Base-by-base conservation (phyloP, 345 rosid genomes). In the Pugionium dolabratum region DNA sequence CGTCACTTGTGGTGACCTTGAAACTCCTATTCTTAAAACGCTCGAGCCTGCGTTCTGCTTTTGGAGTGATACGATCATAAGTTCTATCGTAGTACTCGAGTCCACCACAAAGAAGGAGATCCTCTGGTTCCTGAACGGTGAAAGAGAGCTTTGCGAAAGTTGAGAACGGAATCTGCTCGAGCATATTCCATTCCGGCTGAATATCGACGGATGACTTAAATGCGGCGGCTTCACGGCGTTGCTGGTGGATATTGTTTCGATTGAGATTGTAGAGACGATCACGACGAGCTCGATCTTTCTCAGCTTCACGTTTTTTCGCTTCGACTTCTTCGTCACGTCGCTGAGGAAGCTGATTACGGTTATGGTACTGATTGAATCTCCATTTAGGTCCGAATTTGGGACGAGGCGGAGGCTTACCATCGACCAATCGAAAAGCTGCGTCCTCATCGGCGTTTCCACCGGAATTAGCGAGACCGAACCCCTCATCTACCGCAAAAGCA, bases 131-230 rank as follows among this genome's bases (percentile, higher is more conserved):
- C 0, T 88, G 72, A 1, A 82, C 97, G 0, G 90, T 37, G 64
- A 85, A 91, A 0, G 96, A 86, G 1, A 94, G 83, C 76, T 94
- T 91, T 2, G 95, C 82, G 81, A 94, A 91, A 4, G 88, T 83
- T 0, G 96, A 82, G 65, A 94, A 94, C 0, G 99, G 99, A 26
- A 94, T 94, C 86, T 91, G 96, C 39, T 94, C 97, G 2, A 88
- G 88, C 99, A 94, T 90, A 65, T 91, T 88, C 99, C 99, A 94
- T 43, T 94, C 99, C 0, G 99, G 97, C 54, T 94, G 97, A 37
- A 94, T 94, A 59, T 90, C 99, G 45, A 94, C 97, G 0, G 97
- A 90, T 0, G 95, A 90, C 49, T 89, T 94, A 45, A 85, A 89
- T 1, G 79, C 84, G 0, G 97, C 96, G 0, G 97, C 92, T 74